Conservation (phyloP, 306 rosid species). For the Trifolium fragiferum region DNA sequence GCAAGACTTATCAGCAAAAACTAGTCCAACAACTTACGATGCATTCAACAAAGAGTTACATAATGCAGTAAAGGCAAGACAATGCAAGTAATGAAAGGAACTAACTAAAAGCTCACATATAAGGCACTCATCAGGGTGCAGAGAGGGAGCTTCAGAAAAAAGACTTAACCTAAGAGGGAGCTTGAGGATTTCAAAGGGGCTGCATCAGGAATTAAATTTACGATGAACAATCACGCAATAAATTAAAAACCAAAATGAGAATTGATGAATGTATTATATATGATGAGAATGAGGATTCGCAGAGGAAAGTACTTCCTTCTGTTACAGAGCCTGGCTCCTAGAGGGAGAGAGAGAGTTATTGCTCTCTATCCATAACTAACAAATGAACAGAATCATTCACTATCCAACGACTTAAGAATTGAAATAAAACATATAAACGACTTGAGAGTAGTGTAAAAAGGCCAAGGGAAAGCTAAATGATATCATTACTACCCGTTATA, state of each 20-base stretch:
- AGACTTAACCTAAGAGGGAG: conserved; percentile 5
- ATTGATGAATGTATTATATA: too few relatives aligned
- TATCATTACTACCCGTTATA: neutral
- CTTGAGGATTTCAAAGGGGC: neutral
- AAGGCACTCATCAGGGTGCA: neutral
- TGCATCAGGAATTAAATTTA: too few relatives aligned
- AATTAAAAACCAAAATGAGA: too few relatives aligned
- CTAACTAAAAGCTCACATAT: neutral
- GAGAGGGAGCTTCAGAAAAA: neutral
- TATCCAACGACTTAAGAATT: conserved; percentile 1
- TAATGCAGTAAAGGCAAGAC: conserved; percentile 19
- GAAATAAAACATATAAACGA: neutral
- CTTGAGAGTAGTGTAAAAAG: neutral
- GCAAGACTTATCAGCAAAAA: neutral
- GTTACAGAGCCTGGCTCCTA: neutral
- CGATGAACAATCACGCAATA: too few relatives aligned
- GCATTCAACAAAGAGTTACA: conserved; percentile 2
- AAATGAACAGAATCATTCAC: neutral
- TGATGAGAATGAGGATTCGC: too few relatives aligned
- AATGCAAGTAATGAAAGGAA: conserved; percentile 11
- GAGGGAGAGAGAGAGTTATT: too few relatives aligned
- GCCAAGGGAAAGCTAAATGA: conserved; percentile 4
- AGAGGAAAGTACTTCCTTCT: too few relatives aligned
- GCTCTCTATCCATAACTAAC: too few relatives aligned
- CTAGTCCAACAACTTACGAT: neutral